These are phyloP conservation scores for Teratosphaeriaceae sp. DNA, from an alignment of 2,329 filamentous ascomycete genomes.

Conservation along the genomic window DNA sequence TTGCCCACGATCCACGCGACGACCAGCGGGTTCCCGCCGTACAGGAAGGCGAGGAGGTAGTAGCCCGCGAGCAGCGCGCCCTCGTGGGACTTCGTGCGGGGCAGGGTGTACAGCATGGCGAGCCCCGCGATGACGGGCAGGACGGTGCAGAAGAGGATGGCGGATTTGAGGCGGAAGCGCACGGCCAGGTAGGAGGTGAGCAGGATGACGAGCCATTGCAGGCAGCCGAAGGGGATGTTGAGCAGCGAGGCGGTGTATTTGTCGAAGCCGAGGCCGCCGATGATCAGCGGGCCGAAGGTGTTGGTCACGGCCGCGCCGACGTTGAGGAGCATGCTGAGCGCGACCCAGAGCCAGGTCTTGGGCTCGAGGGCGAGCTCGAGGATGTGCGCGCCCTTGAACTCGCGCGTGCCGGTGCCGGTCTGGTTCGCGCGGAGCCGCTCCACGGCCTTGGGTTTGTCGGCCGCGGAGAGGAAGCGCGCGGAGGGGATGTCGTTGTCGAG, in stretches of 20 bases:
- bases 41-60: slow-evolving; percentile 61
- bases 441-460: slow-evolving; percentile 41
- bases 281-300: slow-evolving; percentile 58
- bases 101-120: slow-evolving; percentile 50
- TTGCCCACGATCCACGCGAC: slow-evolving; percentile 65
- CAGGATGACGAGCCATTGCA: slow-evolving; percentile 54
- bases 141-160: slow-evolving; percentile 48
- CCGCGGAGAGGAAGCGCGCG: slow-evolving; percentile 41
- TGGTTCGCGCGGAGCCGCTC: slow-evolving; percentile 47
- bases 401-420: slow-evolving; percentile 39
- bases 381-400: slow-evolving; percentile 42
- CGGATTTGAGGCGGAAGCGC: slow-evolving; percentile 51
- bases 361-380: slow-evolving; percentile 37
- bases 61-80: slow-evolving; percentile 54
- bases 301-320: slow-evolving; percentile 56
- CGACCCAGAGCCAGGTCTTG: slow-evolving; percentile 51
- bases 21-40: slow-evolving; percentile 58
- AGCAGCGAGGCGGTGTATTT: slow-evolving; percentile 53
- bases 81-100: slow-evolving; percentile 36
- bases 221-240: slow-evolving; percentile 48
- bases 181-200: slow-evolving; percentile 53
- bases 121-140: slow-evolving; percentile 56
- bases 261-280: slow-evolving; percentile 55
- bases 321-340: slow-evolving; percentile 56
- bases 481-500: slow-evolving; percentile 55